Conservation (phyloP, 306 rosid species). For the Spatholobus suberectus region DNA sequence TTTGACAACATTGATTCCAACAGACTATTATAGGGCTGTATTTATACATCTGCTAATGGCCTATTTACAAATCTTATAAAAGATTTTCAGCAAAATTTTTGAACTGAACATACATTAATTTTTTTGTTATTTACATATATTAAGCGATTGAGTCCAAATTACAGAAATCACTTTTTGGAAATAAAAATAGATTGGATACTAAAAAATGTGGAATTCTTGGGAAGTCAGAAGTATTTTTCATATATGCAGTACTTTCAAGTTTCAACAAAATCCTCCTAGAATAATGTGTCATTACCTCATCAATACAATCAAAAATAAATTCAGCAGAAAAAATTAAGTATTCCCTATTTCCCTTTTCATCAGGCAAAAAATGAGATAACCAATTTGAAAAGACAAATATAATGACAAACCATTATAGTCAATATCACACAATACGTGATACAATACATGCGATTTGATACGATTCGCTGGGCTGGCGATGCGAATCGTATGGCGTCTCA, state of each 20-base stretch:
- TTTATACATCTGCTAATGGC: not conserved
- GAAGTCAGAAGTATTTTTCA: not conserved
- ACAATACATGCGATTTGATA: too few relatives aligned
- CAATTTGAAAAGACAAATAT: slow-evolving; percentile 2
- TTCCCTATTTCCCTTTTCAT: slow-evolving; percentile 18
- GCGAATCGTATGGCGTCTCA: too few relatives aligned
- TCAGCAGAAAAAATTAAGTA: slow-evolving; percentile 12
- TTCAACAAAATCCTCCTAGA: slow-evolving; percentile 20
- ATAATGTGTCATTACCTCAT: not conserved
- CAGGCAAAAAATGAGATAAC: not conserved
- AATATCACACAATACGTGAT: too few relatives aligned
- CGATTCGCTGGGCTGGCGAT: too few relatives aligned
- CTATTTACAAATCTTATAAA: not conserved
- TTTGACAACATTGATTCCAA: too few relatives aligned
- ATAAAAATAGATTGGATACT: slow-evolving; percentile 1
- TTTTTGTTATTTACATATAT: not conserved
- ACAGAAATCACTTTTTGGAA: not conserved
- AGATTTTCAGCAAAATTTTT: not conserved
- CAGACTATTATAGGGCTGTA: not conserved
- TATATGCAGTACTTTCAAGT: not conserved
- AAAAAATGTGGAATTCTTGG: not conserved
- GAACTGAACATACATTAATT: not conserved
- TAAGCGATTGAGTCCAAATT: not conserved
- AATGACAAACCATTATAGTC: too few relatives aligned
- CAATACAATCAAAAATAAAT: slow-evolving; percentile 21